Evolutionary conservation across 129 eudicot species (phyloP), one percentile per base, ranked within the genome.

Genomic region (Pittosporum tobira): DNA sequence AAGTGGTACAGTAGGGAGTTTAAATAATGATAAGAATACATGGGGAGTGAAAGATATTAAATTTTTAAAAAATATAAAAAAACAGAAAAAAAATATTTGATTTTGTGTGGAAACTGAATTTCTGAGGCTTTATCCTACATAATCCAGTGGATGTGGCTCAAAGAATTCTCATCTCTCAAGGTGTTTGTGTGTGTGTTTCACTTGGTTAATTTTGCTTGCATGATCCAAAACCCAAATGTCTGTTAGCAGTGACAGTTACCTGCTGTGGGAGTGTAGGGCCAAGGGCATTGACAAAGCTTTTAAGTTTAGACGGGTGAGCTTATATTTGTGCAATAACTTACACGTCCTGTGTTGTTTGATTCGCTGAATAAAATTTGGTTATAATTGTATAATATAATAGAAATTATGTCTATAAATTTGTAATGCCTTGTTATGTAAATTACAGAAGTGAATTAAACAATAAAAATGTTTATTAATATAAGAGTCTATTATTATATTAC

Each of bases 91-190:
- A 42, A 50, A 22, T n/a, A 19, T 1, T 48, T 44, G 45, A 18
- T 70, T 62, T 61, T 74, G 68, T 47, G 73, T 79, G 85, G 79
- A 51, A 75, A 64, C 51, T 45, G 49, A 30, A n/a, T 20, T 19
- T 51, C 36, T 12, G 64, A 60, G 43, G 60, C 70, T 78, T 79
- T 79, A 79, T 79, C 85, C 68, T 64, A 0, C 69, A 62, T 67
- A n/a, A 75, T 71, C 48, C 31, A 12, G n/a, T 53, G 65, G 74
- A 55, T 71, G 77, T 75, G 77, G 85, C 49, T 75, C 31, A 71
- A 66, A 16, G 2, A 5, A 9, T 2, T 13, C 21, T 10, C 0
- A 0, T 38, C n/a, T 34, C 45, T 56, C 24, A 9, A 19, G n/a
- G 4, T 72, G 28, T 48, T 49, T 13, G 38, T 53, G 38, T 64